phyloP scores from a whole-genome alignment of 129 eudicot genomes.

The Tanacetum coccineum region DNA sequence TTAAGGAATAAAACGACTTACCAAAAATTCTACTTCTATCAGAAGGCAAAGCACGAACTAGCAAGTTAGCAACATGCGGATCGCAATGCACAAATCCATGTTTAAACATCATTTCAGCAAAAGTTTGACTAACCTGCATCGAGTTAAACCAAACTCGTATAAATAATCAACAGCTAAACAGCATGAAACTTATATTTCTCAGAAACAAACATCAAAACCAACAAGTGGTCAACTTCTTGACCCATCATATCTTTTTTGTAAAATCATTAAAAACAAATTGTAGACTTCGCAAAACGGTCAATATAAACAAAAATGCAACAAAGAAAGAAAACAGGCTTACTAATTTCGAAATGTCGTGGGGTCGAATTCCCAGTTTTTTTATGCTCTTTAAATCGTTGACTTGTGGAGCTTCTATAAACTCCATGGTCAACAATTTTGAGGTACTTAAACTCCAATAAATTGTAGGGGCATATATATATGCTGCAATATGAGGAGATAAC shows the following conservation, averaged over 20 bases:
- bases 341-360: slow-evolving; percentile 67
- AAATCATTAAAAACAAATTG: neutral
- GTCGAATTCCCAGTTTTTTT: slow-evolving; percentile 60
- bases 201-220: too few relatives aligned
- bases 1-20: slow-evolving; percentile 27
- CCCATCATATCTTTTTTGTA: neutral
- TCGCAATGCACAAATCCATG: slow-evolving; percentile 99
- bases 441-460: slow-evolving; percentile 77
- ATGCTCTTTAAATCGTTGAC: slow-evolving; percentile 66
- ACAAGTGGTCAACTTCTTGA: neutral
- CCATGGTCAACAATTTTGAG: slow-evolving; percentile 90
- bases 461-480: slow-evolving; percentile 67
- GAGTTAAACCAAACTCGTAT: slow-evolving; percentile 8
- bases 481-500: slow-evolving; percentile 90
- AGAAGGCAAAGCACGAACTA: slow-evolving; percentile 84
- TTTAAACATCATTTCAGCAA: slow-evolving; percentile 98
- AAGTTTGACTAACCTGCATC: slow-evolving; percentile 77
- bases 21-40: slow-evolving; percentile 56
- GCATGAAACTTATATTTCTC: neutral
- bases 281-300: neutral
- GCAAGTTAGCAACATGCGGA: slow-evolving; percentile 95
- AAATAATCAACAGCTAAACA: slow-evolving; percentile 14
- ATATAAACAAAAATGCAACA: neutral
- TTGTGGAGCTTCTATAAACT: slow-evolving; percentile 81
- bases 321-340: slow-evolving; percentile 36